Evolutionary conservation across 164 flowering plant genomes (phyloP).

Genomic region (Umbellularia californica): DNA sequence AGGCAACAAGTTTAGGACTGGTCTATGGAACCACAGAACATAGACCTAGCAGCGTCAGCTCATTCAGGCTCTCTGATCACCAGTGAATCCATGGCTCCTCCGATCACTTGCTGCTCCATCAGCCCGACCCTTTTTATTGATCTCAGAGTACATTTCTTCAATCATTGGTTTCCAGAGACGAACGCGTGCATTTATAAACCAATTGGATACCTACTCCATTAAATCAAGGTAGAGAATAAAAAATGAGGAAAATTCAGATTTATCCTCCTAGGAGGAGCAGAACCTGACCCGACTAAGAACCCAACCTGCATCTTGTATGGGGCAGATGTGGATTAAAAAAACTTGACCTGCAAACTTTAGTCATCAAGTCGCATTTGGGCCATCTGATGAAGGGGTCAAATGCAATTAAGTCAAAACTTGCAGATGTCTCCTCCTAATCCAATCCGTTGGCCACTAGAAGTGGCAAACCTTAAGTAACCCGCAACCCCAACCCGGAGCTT

Average conservation of each 20-base stretch:
- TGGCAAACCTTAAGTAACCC: too few species aligned
- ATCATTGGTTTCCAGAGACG: conserved; percentile 89
- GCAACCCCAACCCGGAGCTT: too few species aligned
- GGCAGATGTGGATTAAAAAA: too few species aligned
- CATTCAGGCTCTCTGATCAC: not conserved
- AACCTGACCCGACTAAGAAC: too few species aligned
- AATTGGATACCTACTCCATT: conserved; percentile 62
- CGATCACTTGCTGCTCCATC: conserved; percentile 13
- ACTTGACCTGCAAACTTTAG: too few species aligned
- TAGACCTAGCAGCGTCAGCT: not conserved
- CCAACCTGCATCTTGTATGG: too few species aligned
- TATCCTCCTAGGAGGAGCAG: not conserved
- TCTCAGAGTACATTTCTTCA: conserved; percentile 76
- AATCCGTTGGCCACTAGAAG: too few species aligned
- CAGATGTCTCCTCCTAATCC: too few species aligned
- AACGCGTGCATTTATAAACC: conserved; percentile 87
- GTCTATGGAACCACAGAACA: not conserved
- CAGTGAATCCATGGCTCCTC: not conserved
- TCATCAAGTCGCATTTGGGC: too few species aligned
- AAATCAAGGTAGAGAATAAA: not conserved
- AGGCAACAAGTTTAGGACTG: not conserved
- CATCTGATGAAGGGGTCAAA: too few species aligned
- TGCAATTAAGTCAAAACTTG: too few species aligned
- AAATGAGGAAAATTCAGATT: not conserved
- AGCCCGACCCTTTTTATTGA: conserved; percentile 22